These are phyloP conservation scores for Lentinula sp. DNA, from an alignment of 768 basidiomycete genomes.

Conservation along the genomic window DNA sequence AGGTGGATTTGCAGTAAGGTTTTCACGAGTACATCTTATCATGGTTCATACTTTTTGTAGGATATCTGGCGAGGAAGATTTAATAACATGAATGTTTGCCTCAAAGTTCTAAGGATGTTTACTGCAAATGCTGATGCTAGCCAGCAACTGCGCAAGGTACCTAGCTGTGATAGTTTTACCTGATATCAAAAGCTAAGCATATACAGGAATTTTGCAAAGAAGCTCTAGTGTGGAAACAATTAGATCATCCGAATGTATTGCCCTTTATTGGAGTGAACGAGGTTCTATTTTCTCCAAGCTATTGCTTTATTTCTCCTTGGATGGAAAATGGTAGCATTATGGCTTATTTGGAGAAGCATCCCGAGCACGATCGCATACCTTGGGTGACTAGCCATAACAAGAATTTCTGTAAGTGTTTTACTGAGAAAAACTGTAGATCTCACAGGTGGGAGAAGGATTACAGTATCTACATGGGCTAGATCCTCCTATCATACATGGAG, in stretches of 20 bases:
- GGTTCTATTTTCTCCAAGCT: conserved; percentile 11
- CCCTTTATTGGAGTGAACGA: conserved; percentile 16
- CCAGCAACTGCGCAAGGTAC: conserved; percentile 3
- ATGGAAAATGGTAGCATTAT: conserved; percentile 20
- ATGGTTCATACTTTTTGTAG: neutral
- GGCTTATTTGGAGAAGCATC: conserved; percentile 12
- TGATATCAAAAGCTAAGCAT: neutral
- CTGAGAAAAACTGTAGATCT: neutral
- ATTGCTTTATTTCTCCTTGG: conserved; percentile 20
- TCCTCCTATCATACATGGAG: conserved; percentile 6
- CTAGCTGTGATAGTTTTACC: neutral
- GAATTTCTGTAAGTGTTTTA: neutral
- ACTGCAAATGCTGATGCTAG: neutral
- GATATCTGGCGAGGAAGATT: conserved; percentile 7
- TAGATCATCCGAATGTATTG: conserved; percentile 13
- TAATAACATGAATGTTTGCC: neutral
- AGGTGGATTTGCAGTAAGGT: conserved; percentile 5
- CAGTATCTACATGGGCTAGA: conserved; percentile 4
- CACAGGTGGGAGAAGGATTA: conserved; percentile 1
- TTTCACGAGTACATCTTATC: neutral
- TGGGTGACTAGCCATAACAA: neutral
- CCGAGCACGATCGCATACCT: neutral
- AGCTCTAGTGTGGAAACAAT: conserved; percentile 16
- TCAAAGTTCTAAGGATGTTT: conserved; percentile 9
- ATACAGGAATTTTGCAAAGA: conserved; percentile 17